Conservation (phyloP, 202 grass and related monocot genomes). For the Carex arenaria region DNA sequence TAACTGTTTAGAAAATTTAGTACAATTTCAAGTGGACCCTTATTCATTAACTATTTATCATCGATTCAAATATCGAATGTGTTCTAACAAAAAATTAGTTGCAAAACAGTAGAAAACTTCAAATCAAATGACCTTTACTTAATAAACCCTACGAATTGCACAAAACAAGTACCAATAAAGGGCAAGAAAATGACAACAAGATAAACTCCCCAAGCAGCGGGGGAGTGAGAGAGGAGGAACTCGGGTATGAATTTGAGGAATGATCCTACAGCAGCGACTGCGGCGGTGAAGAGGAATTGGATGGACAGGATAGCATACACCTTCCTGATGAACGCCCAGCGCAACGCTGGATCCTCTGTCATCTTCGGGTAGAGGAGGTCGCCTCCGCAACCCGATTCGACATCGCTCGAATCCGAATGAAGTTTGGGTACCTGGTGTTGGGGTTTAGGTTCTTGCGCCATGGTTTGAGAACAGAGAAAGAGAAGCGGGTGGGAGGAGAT, state of each 20-base stretch:
- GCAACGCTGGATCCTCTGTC: constrained; percentile 42
- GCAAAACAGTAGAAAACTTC: not conserved
- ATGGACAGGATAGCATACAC: constrained; percentile 44
- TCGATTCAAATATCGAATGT: not conserved
- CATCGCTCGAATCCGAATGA: not conserved
- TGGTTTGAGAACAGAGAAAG: not conserved
- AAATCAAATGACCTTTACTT: not conserved
- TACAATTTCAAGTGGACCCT: too few relatives aligned
- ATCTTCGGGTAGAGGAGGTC: constrained; percentile 19
- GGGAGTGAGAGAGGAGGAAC: constrained; percentile 19
- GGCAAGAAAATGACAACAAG: constrained; percentile 38
- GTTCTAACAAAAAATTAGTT: not conserved
- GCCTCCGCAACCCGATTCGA: not conserved
- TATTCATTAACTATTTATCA: too few relatives aligned
- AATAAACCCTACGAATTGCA: not conserved
- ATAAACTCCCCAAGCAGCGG: constrained; percentile 25
- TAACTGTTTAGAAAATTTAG: not conserved
- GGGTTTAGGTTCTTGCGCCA: not conserved
- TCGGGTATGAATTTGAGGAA: constrained; percentile 29
- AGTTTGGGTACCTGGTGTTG: not conserved
- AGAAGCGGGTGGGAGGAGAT: too few relatives aligned
- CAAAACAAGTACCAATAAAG: constrained; percentile 22
- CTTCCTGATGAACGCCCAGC: constrained; percentile 65
- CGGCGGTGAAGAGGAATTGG: constrained; percentile 41
- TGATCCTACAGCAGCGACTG: constrained; percentile 17